Conservation (phyloP, 257 asterid species). For the Ajuga chamaepitys region DNA sequence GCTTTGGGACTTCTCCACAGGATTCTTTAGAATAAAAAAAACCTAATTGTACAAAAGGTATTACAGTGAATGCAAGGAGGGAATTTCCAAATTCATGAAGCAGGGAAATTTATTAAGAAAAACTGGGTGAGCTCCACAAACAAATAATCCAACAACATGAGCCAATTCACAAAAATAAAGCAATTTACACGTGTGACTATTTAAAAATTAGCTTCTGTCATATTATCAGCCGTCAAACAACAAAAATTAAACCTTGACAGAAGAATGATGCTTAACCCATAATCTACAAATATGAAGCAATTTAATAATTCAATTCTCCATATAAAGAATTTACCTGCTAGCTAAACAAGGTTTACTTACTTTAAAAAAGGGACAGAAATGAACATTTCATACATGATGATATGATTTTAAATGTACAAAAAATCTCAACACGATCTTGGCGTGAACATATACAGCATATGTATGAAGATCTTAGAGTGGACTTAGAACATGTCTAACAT, state of each 20-base stretch:
- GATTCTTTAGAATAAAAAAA: slow-evolving; percentile 20
- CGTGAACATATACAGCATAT: no score
- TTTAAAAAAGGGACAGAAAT: not conserved
- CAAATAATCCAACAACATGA: slow-evolving; percentile 1
- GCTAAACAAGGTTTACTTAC: not conserved
- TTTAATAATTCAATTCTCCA: not conserved
- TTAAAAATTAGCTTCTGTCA: not conserved
- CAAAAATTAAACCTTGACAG: not conserved
- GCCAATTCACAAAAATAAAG: not conserved
- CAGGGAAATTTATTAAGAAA: not conserved
- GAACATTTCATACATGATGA: not conserved
- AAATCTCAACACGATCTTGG: no score
- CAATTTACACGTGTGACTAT: not conserved
- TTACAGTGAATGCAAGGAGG: not conserved
- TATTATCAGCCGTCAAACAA: not conserved
- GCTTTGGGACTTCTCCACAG: slow-evolving; percentile 3
- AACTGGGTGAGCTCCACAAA: not conserved
- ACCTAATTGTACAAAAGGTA: slow-evolving; percentile 30
- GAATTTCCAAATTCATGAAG: not conserved
- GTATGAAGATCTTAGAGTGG: no score
- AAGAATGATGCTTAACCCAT: not conserved
- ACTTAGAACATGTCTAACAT: not conserved
- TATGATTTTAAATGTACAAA: not conserved
- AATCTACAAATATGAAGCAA: not conserved
- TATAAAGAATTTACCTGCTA: not conserved